Percentiles rank a stretch among this genome's conserved stretches.
Evolutionary conservation across 768 basidiomycete species (phyloP).

Genomic region (Phanerochaete sordida): DNA sequence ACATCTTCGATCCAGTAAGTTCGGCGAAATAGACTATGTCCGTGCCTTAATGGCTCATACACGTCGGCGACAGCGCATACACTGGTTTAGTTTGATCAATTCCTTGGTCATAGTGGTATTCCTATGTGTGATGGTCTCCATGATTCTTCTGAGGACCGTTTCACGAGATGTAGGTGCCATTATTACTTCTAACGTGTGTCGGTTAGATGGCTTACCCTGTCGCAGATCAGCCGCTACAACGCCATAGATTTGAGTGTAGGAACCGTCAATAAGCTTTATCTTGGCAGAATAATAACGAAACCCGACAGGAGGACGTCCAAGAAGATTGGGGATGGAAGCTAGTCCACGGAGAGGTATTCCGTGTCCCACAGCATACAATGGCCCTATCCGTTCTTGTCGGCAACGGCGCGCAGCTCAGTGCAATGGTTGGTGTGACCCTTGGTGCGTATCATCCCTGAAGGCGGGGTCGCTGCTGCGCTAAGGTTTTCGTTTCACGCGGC

Average conservation of each 20-base stretch:
- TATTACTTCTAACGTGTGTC: neutral
- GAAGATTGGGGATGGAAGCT: constrained; percentile 99
- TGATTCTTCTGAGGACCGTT: constrained; percentile 84
- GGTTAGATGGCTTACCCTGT: neutral
- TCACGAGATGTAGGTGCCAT: constrained; percentile 70
- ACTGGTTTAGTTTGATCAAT: constrained; percentile 95
- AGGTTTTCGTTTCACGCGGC: neutral
- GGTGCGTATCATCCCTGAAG: constrained; percentile 37
- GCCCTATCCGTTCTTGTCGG: constrained; percentile 84
- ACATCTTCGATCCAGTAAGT: constrained; percentile 75
- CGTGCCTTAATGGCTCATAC: neutral
- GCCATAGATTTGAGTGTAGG: constrained; percentile 85
- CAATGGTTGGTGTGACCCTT: constrained; percentile 87
- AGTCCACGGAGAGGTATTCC: constrained; percentile 94
- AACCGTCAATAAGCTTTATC: constrained; percentile 3
- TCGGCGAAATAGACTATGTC: neutral
- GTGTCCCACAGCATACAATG: constrained; percentile 74
- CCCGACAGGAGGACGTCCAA: constrained; percentile 83
- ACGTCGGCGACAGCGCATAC: constrained; percentile 50
- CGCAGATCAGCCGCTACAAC: constrained; percentile 90
- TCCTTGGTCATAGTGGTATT: constrained; percentile 89
- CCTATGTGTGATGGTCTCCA: constrained; percentile 89
- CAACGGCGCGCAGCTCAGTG: constrained; percentile 80
- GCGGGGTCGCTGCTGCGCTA: neutral
- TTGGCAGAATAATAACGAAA: neutral